Evolutionary conservation across 2,329 filamentous ascomycete species (phyloP).

Genomic region (Cytospora piceicola): DNA sequence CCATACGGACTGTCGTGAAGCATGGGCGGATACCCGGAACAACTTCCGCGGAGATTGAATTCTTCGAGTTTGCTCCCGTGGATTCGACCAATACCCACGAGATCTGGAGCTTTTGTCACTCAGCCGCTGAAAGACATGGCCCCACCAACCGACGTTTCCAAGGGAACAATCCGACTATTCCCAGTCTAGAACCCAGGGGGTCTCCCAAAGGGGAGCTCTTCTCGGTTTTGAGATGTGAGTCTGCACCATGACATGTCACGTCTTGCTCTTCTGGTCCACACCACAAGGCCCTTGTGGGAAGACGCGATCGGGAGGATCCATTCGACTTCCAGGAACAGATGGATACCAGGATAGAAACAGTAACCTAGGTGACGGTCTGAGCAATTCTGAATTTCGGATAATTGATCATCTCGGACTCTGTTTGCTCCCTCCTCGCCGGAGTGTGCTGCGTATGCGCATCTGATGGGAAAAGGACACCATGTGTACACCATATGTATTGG

Average conservation of each 20-base stretch:
- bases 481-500: fast-evolving
- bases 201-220: background rate
- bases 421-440: background rate
- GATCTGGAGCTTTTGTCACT: background rate
- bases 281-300: slow-evolving; percentile 21
- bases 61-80: slow-evolving; percentile 1
- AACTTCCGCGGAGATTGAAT: background rate
- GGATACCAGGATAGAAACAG: background rate
- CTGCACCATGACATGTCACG: background rate
- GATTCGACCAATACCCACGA: background rate
- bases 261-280: background rate
- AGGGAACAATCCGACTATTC: background rate
- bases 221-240: slow-evolving; percentile 14
- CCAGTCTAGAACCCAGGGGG: background rate
- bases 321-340: background rate
- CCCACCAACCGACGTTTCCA: background rate
- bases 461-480: background rate
- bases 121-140: background rate
- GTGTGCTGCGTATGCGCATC: background rate
- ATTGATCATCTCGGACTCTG: background rate
- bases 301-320: background rate
- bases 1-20: background rate
- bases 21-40: background rate
- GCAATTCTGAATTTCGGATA: background rate
- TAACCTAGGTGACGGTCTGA: background rate